phyloP scores from a whole-genome alignment of 805 yeast genomes.

The Lipomyces anomalus region DNA sequence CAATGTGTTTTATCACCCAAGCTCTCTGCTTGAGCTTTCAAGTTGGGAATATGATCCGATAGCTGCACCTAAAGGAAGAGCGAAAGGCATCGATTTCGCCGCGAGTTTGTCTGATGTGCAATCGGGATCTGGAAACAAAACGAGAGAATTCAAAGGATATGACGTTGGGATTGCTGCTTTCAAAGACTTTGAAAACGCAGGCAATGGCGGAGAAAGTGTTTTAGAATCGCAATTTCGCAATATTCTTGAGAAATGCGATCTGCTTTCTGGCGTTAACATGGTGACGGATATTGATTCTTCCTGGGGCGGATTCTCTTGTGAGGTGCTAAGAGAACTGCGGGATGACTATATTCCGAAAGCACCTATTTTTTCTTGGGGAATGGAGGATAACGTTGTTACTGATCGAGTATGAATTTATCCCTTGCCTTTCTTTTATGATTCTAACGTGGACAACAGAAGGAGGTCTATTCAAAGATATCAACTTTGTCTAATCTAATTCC shows the following conservation, averaged over 20 bases:
- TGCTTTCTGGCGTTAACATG: slow-evolving; percentile 63
- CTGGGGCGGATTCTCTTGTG: slow-evolving; percentile 74
- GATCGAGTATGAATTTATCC: not conserved
- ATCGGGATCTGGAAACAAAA: slow-evolving; percentile 6
- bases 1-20: slow-evolving; percentile 60
- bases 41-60: slow-evolving; percentile 55
- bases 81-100: slow-evolving; percentile 27
- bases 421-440: not conserved
- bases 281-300: slow-evolving; percentile 66
- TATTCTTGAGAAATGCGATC: slow-evolving; percentile 69
- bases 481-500: slow-evolving; percentile 10
- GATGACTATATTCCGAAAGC: slow-evolving; percentile 65
- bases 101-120: slow-evolving; percentile 1
- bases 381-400: slow-evolving; percentile 26
- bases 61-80: slow-evolving; percentile 32
- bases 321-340: slow-evolving; percentile 47
- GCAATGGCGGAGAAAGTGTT: slow-evolving; percentile 38
- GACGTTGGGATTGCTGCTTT: slow-evolving; percentile 61
- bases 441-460: not conserved
- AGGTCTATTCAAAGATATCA: slow-evolving; percentile 10
- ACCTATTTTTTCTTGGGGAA: slow-evolving; percentile 45
- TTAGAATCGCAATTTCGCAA: slow-evolving; percentile 56
- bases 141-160: slow-evolving; percentile 26
- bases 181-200: slow-evolving; percentile 34
- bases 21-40: slow-evolving; percentile 45